These are phyloP conservation scores for Houttuynia cordata DNA, from an alignment of 164 flowering plant species.

Conservation along the genomic window DNA sequence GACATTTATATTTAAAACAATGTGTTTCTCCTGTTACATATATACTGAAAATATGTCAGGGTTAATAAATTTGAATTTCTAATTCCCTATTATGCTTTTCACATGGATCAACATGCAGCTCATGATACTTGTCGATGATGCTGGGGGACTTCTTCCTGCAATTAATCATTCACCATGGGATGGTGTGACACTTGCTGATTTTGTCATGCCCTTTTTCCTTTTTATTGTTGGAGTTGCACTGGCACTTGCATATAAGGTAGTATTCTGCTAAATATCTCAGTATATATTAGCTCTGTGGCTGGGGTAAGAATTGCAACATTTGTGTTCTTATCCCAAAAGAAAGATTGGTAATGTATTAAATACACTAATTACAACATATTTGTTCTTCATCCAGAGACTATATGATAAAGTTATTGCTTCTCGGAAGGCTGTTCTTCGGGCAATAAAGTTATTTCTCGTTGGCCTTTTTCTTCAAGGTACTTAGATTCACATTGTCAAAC, in stretches of 20 bases:
- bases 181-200: slow-evolving; percentile 66
- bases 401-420: slow-evolving; percentile 34
- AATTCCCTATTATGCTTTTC: too few relatives aligned
- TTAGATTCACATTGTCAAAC: neutral
- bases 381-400: slow-evolving; percentile 25
- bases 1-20: too few relatives aligned
- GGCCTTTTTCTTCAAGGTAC: slow-evolving; percentile 74
- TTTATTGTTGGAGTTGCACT: slow-evolving; percentile 75
- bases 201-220: slow-evolving; percentile 79
- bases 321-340: neutral
- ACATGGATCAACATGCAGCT: slow-evolving; percentile 28
- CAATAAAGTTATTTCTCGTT: slow-evolving; percentile 37
- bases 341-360: too few relatives aligned
- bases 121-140: slow-evolving; percentile 72
- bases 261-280: neutral
- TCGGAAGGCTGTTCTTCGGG: slow-evolving; percentile 37
- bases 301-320: too few relatives aligned
- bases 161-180: slow-evolving; percentile 81
- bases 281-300: too few relatives aligned
- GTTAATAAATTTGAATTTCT: too few relatives aligned
- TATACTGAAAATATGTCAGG: too few relatives aligned
- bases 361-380: neutral
- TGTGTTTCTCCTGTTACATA: too few relatives aligned
- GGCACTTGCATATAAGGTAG: slow-evolving; percentile 62
- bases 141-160: slow-evolving; percentile 55